These are phyloP conservation scores for Russula lepida DNA, from an alignment of 768 basidiomycete genomes.

Conservation along the genomic window DNA sequence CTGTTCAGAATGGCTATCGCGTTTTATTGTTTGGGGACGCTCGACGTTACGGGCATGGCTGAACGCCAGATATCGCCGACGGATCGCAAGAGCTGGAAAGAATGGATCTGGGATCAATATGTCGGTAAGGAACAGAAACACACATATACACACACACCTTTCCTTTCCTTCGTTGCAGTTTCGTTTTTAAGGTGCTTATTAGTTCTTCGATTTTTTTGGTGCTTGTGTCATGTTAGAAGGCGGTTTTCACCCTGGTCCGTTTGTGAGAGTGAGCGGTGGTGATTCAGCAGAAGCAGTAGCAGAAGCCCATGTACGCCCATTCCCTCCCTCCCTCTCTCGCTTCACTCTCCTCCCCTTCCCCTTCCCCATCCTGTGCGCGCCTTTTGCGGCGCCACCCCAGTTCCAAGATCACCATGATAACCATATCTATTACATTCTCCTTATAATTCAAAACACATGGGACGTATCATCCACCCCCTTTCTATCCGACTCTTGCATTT, in stretches of 20 bases:
- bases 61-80: conserved; percentile 36
- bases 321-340: background rate
- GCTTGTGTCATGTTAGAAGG: background rate
- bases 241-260: conserved; percentile 70
- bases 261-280: conserved; percentile 47
- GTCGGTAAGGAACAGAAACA: conserved; percentile 37
- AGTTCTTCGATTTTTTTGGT: background rate
- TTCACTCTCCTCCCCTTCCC: no score
- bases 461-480: background rate
- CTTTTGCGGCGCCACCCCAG: background rate
- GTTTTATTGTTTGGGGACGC: conserved; percentile 81
- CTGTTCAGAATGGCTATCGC: conserved; percentile 61
- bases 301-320: conserved; percentile 15
- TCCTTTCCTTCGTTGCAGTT: background rate
- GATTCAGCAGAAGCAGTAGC: background rate
- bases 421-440: background rate
- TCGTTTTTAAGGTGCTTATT: background rate
- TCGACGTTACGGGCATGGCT: conserved; percentile 65
- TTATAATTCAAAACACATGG: background rate
- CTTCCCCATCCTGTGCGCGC: background rate
- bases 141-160: no score
- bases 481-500: background rate
- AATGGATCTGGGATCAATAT: conserved; percentile 91
- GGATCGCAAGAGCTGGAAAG: conserved; percentile 57
- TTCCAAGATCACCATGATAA: background rate